phyloP scores from a whole-genome alignment of 2,329 filamentous ascomycete species.

The Exophiala spinifera region DNA sequence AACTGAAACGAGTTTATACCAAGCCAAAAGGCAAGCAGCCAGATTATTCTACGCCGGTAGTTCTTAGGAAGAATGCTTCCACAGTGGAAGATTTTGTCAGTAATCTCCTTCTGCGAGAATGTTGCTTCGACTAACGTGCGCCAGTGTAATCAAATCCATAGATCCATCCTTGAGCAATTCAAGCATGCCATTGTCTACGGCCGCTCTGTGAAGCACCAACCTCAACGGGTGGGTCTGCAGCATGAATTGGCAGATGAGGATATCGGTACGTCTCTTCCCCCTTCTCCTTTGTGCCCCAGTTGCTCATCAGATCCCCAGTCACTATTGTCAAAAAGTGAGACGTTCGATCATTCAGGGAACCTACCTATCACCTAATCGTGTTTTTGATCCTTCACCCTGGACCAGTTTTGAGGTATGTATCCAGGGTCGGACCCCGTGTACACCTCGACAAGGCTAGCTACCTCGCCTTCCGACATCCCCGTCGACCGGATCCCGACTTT shows the following conservation, averaged over 20 bases:
- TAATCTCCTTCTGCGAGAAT: slow-evolving; percentile 31
- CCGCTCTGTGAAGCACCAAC: slow-evolving; percentile 97
- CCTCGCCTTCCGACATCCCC: slow-evolving; percentile 17
- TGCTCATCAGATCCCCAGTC: slow-evolving; percentile 26
- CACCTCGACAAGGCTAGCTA: slow-evolving; percentile 20
- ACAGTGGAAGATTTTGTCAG: slow-evolving; percentile 97
- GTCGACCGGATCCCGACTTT: slow-evolving; percentile 13
- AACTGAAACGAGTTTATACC: slow-evolving; percentile 88
- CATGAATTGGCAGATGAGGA: slow-evolving; percentile 96
- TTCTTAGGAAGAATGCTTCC: slow-evolving; percentile 75
- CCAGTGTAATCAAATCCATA: slow-evolving; percentile 95
- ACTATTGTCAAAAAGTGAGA: slow-evolving; percentile 38
- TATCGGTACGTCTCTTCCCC: slow-evolving; percentile 65
- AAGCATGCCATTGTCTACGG: slow-evolving; percentile 94
- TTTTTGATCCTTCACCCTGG: background rate
- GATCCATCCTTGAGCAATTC: slow-evolving; percentile 93
- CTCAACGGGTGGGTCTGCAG: slow-evolving; percentile 84
- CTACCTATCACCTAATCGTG: slow-evolving; percentile 2
- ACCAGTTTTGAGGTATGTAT: slow-evolving; percentile 6
- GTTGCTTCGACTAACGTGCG: slow-evolving; percentile 29
- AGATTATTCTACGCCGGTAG: slow-evolving; percentile 88
- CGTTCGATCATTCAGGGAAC: background rate
- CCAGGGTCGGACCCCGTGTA: slow-evolving; percentile 11
- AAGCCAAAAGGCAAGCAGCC: slow-evolving; percentile 95
- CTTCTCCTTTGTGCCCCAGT: background rate